Evolutionary conservation across 2,329 filamentous ascomycete species (phyloP).

Genomic region (Shiraia sp.): DNA sequence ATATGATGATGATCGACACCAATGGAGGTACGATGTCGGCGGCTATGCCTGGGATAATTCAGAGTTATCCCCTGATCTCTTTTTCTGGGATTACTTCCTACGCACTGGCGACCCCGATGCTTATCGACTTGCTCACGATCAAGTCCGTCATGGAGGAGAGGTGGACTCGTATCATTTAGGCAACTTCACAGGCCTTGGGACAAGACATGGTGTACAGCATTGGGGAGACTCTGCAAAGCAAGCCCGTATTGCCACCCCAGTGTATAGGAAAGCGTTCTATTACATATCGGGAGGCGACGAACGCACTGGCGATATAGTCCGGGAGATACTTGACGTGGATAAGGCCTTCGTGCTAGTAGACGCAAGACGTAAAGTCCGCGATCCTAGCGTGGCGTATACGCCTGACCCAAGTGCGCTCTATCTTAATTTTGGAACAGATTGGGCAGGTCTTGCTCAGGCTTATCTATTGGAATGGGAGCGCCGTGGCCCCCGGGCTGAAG

Average conservation of each 20-base stretch:
- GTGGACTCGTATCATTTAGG: constrained; percentile 67
- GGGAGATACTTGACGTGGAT: constrained; percentile 57
- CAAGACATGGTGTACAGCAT: constrained; percentile 66
- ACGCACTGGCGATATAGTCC: constrained; percentile 59
- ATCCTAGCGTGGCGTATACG: constrained; percentile 54
- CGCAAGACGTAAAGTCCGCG: constrained; percentile 62
- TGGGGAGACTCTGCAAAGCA: constrained; percentile 66
- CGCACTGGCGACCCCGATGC: constrained; percentile 61
- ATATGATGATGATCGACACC: constrained; percentile 62
- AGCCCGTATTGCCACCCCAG: constrained; percentile 61
- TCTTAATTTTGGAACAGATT: constrained; percentile 63
- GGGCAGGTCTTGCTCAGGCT: constrained; percentile 59
- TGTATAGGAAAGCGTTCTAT: constrained; percentile 62
- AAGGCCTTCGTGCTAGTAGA: constrained; percentile 59
- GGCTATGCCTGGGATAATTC: constrained; percentile 69
- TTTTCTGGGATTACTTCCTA: constrained; percentile 66
- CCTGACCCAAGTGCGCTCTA: constrained; percentile 50
- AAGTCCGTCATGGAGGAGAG: constrained; percentile 63
- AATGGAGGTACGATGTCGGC: constrained; percentile 66
- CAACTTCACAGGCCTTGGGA: constrained; percentile 62
- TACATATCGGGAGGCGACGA: constrained; percentile 61
- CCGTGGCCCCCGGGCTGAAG: constrained; percentile 57
- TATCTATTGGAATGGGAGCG: constrained; percentile 67
- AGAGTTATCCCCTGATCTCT: constrained; percentile 65
- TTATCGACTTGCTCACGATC: constrained; percentile 62